These are phyloP conservation scores for Neonectria faginata DNA, from an alignment of 2,329 filamentous ascomycete species.

Conservation along the genomic window DNA sequence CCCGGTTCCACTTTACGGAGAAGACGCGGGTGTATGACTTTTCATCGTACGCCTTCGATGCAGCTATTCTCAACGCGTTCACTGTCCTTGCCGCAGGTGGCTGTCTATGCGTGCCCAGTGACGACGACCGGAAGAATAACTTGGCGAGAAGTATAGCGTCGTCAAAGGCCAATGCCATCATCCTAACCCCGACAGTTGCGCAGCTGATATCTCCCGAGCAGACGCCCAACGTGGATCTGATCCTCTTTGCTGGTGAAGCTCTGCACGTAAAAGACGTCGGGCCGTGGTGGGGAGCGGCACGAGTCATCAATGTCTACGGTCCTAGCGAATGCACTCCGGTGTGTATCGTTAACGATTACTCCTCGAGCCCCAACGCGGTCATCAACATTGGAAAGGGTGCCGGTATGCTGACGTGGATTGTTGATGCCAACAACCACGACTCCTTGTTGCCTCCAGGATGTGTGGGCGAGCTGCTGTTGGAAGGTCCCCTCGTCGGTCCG, in stretches of 20 bases:
- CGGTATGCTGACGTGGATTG: constrained; percentile 36
- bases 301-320: constrained; percentile 35
- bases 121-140: constrained; percentile 62
- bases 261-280: constrained; percentile 56
- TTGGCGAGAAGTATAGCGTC: constrained; percentile 58
- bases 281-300: constrained; percentile 11
- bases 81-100: constrained; percentile 50
- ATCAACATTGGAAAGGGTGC: constrained; percentile 14
- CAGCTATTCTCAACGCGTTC: constrained; percentile 28
- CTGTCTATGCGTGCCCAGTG: constrained; percentile 65
- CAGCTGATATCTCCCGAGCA: constrained; percentile 55
- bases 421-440: constrained; percentile 32
- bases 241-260: constrained; percentile 60
- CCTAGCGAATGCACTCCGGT: constrained; percentile 18
- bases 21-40: constrained; percentile 38
- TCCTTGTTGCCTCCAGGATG: constrained; percentile 36
- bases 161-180: constrained; percentile 44
- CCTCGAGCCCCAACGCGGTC: not conserved
- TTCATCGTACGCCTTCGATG: constrained; percentile 41
- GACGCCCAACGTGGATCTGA: constrained; percentile 55
- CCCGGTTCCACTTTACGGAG: constrained; percentile 12
- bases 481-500: constrained; percentile 41
- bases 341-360: constrained; percentile 6
- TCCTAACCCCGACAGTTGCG: constrained; percentile 59
- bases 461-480: constrained; percentile 45